Conservation (phyloP, 768 basidiomycete species). For the Trametes cubensis region DNA sequence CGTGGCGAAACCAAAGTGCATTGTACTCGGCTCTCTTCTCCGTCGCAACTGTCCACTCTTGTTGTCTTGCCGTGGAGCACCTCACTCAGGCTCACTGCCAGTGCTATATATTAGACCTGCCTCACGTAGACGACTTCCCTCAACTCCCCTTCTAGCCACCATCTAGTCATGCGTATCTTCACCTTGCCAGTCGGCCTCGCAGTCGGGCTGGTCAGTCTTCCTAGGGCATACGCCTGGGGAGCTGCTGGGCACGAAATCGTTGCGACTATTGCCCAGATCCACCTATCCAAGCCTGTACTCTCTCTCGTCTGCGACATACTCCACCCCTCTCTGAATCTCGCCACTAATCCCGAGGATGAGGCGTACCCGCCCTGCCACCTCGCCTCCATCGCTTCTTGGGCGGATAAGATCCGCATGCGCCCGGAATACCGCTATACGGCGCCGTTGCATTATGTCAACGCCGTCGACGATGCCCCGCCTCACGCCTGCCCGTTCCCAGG, state of each 20-base stretch:
- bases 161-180: constrained; percentile 23
- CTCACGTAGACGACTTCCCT: background rate
- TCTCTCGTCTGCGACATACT: constrained; percentile 74
- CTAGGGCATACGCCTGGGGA: constrained; percentile 41
- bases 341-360: constrained; percentile 23
- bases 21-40: constrained; percentile 8
- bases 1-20: background rate
- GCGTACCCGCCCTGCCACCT: constrained; percentile 68
- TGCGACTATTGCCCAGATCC: constrained; percentile 92
- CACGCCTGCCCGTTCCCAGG: constrained; percentile 80
- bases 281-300: constrained; percentile 75
- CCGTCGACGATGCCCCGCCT: constrained; percentile 75
- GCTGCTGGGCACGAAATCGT: constrained; percentile 83
- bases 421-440: constrained; percentile 67
- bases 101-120: background rate
- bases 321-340: constrained; percentile 37
- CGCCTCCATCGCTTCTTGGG: constrained; percentile 86
- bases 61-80: constrained; percentile 1
- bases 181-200: constrained; percentile 14
- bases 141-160: background rate
- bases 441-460: constrained; percentile 75
- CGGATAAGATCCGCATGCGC: constrained; percentile 63
- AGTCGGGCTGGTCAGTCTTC: constrained; percentile 22
- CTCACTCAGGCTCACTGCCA: no score
- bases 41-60: constrained; percentile 4